These are phyloP conservation scores for Penicillium sp. DNA, from an alignment of 2,329 filamentous ascomycete species.

Conservation along the genomic window DNA sequence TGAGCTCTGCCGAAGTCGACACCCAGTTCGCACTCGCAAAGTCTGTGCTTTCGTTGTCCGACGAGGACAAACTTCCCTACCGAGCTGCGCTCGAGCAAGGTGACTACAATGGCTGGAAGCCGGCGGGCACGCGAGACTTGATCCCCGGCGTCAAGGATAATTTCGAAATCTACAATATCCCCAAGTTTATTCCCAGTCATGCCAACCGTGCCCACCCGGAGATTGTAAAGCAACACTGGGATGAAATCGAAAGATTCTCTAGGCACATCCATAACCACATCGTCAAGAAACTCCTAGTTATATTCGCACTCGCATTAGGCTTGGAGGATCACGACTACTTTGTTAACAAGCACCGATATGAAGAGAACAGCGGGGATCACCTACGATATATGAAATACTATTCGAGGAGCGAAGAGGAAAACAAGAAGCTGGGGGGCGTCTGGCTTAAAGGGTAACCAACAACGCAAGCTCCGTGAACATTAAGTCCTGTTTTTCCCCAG, in stretches of 20 bases:
- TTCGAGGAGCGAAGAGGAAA: slow-evolving; percentile 47
- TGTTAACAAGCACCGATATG: slow-evolving; percentile 54
- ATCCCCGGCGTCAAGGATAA: slow-evolving; percentile 47
- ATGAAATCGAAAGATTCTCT: slow-evolving; percentile 54
- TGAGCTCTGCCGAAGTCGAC: slow-evolving; percentile 57
- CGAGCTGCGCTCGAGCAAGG: slow-evolving; percentile 45
- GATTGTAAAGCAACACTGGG: background rate
- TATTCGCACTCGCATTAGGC: slow-evolving; percentile 60
- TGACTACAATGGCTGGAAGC: slow-evolving; percentile 56
- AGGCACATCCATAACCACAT: slow-evolving; percentile 23
- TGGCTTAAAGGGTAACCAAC: slow-evolving; percentile 43
- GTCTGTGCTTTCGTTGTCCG: slow-evolving; percentile 54
- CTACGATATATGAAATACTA: slow-evolving; percentile 60
- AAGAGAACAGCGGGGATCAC: slow-evolving; percentile 55
- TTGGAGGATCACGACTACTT: slow-evolving; percentile 57
- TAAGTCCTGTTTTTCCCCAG: background rate
- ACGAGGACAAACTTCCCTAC: slow-evolving; percentile 58
- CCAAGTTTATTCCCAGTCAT: slow-evolving; percentile 47
- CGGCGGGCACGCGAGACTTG: slow-evolving; percentile 31
- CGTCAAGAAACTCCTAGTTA: slow-evolving; percentile 46
- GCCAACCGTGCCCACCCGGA: background rate
- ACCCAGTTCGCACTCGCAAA: slow-evolving; percentile 59
- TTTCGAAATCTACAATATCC: slow-evolving; percentile 58
- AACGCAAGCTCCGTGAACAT: too few relatives aligned
- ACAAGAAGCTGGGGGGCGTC: slow-evolving; percentile 41